phyloP scores from a whole-genome alignment of 2,329 filamentous ascomycete genomes.

The Tolypocladium album region DNA sequence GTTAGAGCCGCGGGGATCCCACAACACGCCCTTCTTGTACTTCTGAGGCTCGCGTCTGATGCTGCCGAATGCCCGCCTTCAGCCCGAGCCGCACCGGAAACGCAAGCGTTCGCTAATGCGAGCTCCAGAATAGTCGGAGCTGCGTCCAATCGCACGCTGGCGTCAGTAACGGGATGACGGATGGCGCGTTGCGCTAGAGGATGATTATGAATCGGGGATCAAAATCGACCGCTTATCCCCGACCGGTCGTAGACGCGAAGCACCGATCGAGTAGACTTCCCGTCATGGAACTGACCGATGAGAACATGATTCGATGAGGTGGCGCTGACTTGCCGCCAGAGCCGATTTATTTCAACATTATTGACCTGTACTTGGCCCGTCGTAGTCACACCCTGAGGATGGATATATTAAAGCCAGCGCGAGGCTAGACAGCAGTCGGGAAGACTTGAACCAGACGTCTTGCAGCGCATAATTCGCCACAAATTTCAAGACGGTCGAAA shows the following conservation, averaged over 20 bases:
- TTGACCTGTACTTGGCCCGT: not conserved
- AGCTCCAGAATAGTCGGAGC: not conserved
- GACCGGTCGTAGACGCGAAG: not conserved
- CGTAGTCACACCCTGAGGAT: no score
- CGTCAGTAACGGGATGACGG: not conserved
- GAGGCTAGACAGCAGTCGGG: not conserved
- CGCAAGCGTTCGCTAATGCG: not conserved
- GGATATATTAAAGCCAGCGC: no score
- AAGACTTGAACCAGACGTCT: not conserved
- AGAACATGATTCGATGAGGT: not conserved
- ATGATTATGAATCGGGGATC: not conserved
- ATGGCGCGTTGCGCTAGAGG: not conserved
- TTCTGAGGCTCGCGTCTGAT: not conserved
- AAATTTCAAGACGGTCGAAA: not conserved
- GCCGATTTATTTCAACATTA: not conserved
- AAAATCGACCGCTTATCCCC: not conserved
- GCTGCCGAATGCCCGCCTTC: not conserved
- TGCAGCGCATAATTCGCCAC: not conserved
- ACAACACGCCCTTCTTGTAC: not conserved
- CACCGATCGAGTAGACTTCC: not conserved
- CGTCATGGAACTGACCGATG: not conserved
- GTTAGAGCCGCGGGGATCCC: not conserved
- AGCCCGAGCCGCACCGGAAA: not conserved
- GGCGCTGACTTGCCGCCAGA: not conserved
- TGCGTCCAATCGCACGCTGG: not conserved